Evolutionary conservation across 345 rosid species (phyloP).

Genomic region (Sonneratia alba): DNA sequence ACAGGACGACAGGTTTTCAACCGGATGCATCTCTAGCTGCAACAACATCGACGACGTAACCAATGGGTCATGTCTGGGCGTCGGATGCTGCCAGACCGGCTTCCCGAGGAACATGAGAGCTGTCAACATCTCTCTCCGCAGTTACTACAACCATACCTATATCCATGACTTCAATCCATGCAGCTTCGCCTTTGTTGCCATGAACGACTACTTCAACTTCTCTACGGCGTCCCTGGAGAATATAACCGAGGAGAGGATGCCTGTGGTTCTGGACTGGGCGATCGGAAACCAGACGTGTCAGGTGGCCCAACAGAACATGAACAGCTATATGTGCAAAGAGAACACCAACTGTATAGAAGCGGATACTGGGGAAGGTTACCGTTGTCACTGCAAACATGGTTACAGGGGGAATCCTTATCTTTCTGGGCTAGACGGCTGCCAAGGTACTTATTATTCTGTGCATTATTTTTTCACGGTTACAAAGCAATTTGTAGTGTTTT

Average conservation of each 20-base stretch:
- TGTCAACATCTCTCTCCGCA: accelerated
- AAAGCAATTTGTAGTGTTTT: not conserved
- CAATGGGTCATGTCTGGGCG: constrained; percentile 21
- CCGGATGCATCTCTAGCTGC: constrained; percentile 17
- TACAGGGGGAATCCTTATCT: constrained; percentile 17
- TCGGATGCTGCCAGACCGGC: constrained; percentile 28
- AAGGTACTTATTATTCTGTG: too few relatives aligned
- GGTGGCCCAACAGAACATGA: not conserved
- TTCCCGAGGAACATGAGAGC: constrained; percentile 3
- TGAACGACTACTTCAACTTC: constrained; percentile 8
- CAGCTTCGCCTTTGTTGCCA: constrained; percentile 21
- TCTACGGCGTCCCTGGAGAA: constrained; percentile 2
- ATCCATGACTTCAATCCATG: constrained; percentile 20
- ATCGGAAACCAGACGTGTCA: constrained; percentile 9
- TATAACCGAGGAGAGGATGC: not conserved
- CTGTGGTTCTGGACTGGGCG: constrained; percentile 16
- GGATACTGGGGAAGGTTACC: constrained; percentile 4
- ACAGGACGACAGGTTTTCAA: not conserved
- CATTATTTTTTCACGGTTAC: too few relatives aligned
- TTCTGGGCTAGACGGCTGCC: constrained; percentile 2
- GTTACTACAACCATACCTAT: accelerated
- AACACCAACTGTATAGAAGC: constrained; percentile 1
- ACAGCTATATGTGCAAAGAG: constrained; percentile 2
- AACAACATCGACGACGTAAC: not conserved
- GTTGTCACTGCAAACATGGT: constrained; percentile 17